Base-by-base conservation (phyloP, 2,329 filamentous ascomycete species). In the Bipolaris bicolor region DNA sequence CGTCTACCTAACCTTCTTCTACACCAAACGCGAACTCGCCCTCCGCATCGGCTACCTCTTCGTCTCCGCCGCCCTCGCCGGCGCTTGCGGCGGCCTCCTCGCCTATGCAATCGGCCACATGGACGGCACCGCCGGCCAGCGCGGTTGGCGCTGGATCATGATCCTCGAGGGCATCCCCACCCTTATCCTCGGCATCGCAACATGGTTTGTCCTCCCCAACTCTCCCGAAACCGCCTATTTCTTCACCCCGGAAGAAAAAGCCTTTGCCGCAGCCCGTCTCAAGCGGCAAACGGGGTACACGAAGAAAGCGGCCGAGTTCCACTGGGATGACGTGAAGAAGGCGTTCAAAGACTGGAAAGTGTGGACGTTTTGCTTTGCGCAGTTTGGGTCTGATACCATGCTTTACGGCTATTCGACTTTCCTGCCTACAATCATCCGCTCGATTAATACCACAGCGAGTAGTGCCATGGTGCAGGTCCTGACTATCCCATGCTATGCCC, bases 351-450 rank as follows among this genome's bases (percentile, higher is more conserved):
- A 94, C 74, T 92, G 89, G 89, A 92, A 90, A 71, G 85, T 91
- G 22, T 91, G 87, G 82, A 77, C 83, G 1, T 92, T 92, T 71
- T 88, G 83, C 61, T 73, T 86, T 36, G 88, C 81, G 5, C 88
- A 91, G 71, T 92, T 92, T 69, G 88, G 89, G 4, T 82, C 84
- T 15, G 89, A 92, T 67, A 90, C 88, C 1, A 90, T 92, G 85
- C 81, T 93, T 0, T 93, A 93, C 68, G 89, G 90, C 4, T 92
- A 87, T 74, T 89, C 86, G 48, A 92, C 89, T 0, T 93, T 93
- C 70, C 77, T 94, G 43, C 90, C 90, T 0, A 92, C 89, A 4
- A 93, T 94, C 63, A 91, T 94, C 72, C 80, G 85, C 40, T 86
- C 83, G 3, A 84, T 93, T 49, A 88, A 89, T 3, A 77, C 78